phyloP scores from a whole-genome alignment of 164 flowering plant species.

The Malania oleifera region DNA sequence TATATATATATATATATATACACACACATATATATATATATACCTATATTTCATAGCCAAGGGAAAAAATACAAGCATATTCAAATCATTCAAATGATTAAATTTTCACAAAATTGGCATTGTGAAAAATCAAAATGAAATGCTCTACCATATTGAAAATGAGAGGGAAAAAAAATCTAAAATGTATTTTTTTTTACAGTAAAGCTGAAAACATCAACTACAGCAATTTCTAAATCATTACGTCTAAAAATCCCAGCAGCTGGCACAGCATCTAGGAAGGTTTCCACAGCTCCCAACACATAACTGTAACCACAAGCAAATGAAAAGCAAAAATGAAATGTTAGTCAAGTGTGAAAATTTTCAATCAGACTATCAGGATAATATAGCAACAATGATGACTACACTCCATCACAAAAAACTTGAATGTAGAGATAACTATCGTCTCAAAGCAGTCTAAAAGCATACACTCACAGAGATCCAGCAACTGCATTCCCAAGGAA shows the following conservation, averaged over 20 bases:
- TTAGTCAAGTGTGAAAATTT: background rate
- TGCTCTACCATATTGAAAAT: background rate
- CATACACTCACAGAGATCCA: constrained; percentile 82
- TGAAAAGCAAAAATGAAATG: constrained; percentile 3
- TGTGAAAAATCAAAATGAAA: background rate
- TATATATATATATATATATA: too few species aligned
- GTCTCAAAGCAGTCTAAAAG: constrained; percentile 7
- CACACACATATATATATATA: too few species aligned
- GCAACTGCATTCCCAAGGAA: constrained; percentile 99
- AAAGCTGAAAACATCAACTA: background rate
- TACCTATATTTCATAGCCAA: too few species aligned
- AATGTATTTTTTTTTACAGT: background rate
- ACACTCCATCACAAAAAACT: background rate
- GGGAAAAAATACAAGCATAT: background rate
- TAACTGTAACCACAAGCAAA: constrained; percentile 49
- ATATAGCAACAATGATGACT: background rate
- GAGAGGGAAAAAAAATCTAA: background rate
- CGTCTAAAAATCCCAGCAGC: constrained; percentile 91
- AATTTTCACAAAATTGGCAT: background rate
- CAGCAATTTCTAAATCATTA: constrained; percentile 20
- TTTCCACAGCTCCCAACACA: constrained; percentile 99
- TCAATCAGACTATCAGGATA: background rate
- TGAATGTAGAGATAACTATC: background rate
- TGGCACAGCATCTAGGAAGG: constrained; percentile 91
- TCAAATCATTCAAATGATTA: background rate